A percentile compares a stretch with the other conserved stretches of the same genome.
These are phyloP conservation scores for Pelargonium fulgidum DNA, from an alignment of 441 rosid genomes.

Conservation along the genomic window DNA sequence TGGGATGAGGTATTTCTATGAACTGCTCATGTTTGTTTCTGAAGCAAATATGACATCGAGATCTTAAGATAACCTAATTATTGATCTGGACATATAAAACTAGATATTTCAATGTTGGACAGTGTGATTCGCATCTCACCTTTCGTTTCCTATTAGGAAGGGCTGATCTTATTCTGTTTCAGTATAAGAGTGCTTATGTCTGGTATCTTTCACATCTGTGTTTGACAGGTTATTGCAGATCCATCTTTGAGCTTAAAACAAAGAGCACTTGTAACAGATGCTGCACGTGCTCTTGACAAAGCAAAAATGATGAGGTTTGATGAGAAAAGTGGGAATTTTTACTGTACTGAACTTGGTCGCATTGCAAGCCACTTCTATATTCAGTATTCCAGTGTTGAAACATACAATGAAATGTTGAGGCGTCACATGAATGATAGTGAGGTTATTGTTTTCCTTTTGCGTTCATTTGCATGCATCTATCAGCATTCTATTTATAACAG, in stretches of 20 bases:
- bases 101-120: neutral
- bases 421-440: constrained; percentile 96
- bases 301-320: constrained; percentile 99
- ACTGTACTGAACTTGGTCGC: constrained; percentile 98
- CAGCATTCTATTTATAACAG: constrained; percentile 14
- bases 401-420: constrained; percentile 92
- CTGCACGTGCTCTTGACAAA: constrained; percentile 96
- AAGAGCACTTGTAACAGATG: constrained; percentile 89
- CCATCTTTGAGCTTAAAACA: constrained; percentile 82
- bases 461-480: constrained; percentile 16
- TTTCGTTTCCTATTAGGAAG: constrained; percentile 11
- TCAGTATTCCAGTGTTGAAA: constrained; percentile 97
- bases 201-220: constrained; percentile 23
- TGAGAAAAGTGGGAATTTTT: constrained; percentile 98
- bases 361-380: constrained; percentile 99
- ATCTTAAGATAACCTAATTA: constrained; percentile 2
- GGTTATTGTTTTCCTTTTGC: constrained; percentile 36
- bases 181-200: constrained; percentile 15
- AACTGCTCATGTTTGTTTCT: neutral
- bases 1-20: constrained; percentile 84
- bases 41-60: neutral
- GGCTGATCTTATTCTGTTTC: constrained; percentile 12
- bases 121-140: neutral
- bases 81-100: neutral
- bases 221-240: constrained; percentile 80